A percentile compares a stretch with the other conserved stretches of the same genome.
These are phyloP conservation scores for Sporothrix mexicana DNA, from an alignment of 2,329 filamentous ascomycete genomes.

Conservation along the genomic window DNA sequence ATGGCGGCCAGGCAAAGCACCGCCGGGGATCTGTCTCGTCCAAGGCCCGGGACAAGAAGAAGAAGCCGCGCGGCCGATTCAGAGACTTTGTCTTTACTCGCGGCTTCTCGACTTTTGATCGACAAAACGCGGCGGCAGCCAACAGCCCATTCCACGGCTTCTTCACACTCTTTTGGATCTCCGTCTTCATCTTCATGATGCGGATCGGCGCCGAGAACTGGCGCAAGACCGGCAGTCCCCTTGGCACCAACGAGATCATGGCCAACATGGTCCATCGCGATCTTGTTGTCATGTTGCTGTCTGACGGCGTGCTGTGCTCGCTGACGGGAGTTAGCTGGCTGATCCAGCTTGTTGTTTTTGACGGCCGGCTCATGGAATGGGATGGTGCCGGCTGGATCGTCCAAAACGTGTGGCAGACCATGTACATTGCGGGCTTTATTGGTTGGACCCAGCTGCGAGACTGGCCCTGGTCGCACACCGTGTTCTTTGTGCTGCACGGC, in stretches of 20 bases:
- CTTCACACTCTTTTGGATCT: slow-evolving; percentile 79
- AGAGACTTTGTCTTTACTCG: slow-evolving; percentile 71
- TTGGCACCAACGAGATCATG: slow-evolving; percentile 75
- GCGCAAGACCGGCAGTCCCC: slow-evolving; percentile 67
- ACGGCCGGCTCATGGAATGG: slow-evolving; percentile 67
- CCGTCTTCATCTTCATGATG: slow-evolving; percentile 68
- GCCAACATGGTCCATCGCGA: slow-evolving; percentile 66
- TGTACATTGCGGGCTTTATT: slow-evolving; percentile 67
- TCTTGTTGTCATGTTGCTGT: slow-evolving; percentile 61
- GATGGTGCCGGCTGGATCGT: slow-evolving; percentile 72
- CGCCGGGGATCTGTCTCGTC: slow-evolving; percentile 7
- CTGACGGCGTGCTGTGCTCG: slow-evolving; percentile 72
- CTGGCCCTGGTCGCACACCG: slow-evolving; percentile 84
- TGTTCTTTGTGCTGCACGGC: slow-evolving; percentile 76
- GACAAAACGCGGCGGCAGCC: slow-evolving; percentile 67
- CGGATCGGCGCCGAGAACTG: slow-evolving; percentile 73
- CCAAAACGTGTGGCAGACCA: slow-evolving; percentile 74
- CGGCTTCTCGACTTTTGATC: slow-evolving; percentile 76
- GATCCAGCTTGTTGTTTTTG: slow-evolving; percentile 65
- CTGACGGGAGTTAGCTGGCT: slow-evolving; percentile 69
- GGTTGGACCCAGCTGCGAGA: slow-evolving; percentile 71
- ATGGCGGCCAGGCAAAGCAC: slow-evolving; percentile 10
- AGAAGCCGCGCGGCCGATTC: slow-evolving; percentile 45
- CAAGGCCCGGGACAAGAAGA: slow-evolving; percentile 20
- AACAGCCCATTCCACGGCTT: slow-evolving; percentile 79